Evolutionary conservation across 2,329 filamentous ascomycete species (phyloP).

Genomic region (Chrysoporthe deuterocubensis): DNA sequence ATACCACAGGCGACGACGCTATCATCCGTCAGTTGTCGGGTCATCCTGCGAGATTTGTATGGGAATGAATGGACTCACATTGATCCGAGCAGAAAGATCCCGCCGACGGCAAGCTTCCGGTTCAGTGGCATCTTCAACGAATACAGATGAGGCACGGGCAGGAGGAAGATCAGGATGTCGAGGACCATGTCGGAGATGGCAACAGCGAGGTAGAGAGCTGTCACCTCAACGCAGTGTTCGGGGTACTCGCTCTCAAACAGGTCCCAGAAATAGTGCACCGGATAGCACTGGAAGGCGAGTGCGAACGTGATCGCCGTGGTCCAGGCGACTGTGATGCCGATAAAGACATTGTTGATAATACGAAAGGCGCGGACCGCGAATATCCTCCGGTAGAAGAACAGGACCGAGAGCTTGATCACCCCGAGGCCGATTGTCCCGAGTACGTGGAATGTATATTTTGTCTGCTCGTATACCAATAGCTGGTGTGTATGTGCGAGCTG

Average conservation of each 20-base stretch:
- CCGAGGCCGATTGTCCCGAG: constrained; percentile 7
- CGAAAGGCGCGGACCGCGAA: constrained; percentile 4
- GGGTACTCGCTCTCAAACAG: constrained; percentile 7
- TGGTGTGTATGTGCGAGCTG: constrained; percentile 14
- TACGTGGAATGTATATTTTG: constrained; percentile 7
- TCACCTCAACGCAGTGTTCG: constrained; percentile 1
- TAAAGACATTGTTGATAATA: constrained; percentile 4
- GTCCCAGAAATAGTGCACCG: constrained; percentile 2
- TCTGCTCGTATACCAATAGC: constrained; percentile 10
- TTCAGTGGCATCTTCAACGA: constrained; percentile 11
- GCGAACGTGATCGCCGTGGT: constrained; percentile 1
- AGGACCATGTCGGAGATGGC: constrained; percentile 49
- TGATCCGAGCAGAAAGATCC: constrained; percentile 16
- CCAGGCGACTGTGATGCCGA: constrained; percentile 10
- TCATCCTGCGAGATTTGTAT: not conserved
- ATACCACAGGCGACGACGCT: constrained; percentile 14
- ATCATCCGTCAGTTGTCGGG: not conserved
- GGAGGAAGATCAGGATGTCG: constrained; percentile 19
- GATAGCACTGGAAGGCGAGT: constrained; percentile 7
- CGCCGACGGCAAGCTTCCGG: constrained; percentile 16
- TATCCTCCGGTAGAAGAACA: constrained; percentile 15
- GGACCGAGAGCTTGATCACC: constrained; percentile 15
- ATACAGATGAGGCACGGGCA: constrained; percentile 13
- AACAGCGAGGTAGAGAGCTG: constrained; percentile 47
- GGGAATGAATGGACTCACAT: constrained; percentile 7